Percentiles rank a stretch among this genome's conserved stretches.
phyloP scores from a whole-genome alignment of 441 rosid genomes.

The Populus hybrid region DNA sequence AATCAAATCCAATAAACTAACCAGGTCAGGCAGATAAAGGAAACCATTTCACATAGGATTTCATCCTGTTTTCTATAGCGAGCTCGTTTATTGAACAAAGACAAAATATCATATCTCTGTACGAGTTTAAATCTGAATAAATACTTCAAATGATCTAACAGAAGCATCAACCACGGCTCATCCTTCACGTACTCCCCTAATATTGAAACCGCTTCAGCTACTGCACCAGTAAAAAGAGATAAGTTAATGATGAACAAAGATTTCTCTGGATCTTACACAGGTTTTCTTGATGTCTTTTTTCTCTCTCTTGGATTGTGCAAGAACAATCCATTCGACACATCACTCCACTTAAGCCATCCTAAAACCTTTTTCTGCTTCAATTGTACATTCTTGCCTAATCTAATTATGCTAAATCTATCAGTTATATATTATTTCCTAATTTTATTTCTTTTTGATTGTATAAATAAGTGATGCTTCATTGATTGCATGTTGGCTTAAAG shows the following conservation, averaged over 20 bases:
- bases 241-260: constrained; percentile 16
- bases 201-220: constrained; percentile 63
- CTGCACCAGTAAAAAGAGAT: constrained; percentile 36
- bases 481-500: background rate
- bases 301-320: too few species aligned
- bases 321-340: too few species aligned
- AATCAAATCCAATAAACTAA: constrained; percentile 14
- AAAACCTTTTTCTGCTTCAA: too few species aligned
- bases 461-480: too few species aligned
- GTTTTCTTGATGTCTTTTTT: background rate
- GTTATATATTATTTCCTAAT: too few species aligned
- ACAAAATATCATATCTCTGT: background rate
- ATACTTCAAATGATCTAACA: constrained; percentile 64
- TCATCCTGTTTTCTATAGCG: background rate
- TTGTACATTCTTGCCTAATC: too few species aligned
- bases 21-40: background rate
- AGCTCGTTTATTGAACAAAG: background rate
- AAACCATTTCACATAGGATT: background rate
- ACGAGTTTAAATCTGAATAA: background rate
- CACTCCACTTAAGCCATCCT: too few species aligned
- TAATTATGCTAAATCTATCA: too few species aligned
- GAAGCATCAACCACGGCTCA: constrained; percentile 80
- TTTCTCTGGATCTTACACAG: background rate
- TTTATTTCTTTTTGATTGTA: too few species aligned
- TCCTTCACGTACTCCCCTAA: constrained; percentile 77